Conservation (phyloP, 441 rosid species). For the Gossypium schwendimanii region DNA sequence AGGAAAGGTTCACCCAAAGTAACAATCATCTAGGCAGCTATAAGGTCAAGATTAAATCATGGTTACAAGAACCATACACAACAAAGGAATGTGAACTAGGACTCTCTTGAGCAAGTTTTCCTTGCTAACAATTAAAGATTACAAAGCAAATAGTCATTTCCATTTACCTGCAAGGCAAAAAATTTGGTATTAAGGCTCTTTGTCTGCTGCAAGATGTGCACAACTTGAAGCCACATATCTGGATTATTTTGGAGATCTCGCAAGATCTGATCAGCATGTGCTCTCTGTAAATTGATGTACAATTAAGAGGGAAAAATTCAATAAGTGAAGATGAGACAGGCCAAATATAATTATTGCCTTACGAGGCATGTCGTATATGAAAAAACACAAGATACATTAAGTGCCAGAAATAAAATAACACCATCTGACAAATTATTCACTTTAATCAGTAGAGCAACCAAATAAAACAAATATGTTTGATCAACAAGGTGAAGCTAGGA, state of each 20-base stretch:
- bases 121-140: background rate
- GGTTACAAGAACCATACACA: background rate
- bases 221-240: constrained; percentile 99
- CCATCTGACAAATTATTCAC: background rate
- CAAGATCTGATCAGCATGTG: constrained; percentile 91
- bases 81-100: background rate
- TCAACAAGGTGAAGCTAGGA: background rate
- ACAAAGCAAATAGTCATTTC: background rate
- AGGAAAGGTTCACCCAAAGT: background rate
- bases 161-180: constrained; percentile 87
- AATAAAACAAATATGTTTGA: background rate
- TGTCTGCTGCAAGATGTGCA: constrained; percentile 77
- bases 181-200: constrained; percentile 90
- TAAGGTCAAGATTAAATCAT: background rate
- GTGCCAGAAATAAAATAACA: background rate
- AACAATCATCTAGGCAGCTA: background rate
- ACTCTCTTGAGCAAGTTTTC: background rate
- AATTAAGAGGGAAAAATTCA: background rate
- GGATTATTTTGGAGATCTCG: constrained; percentile 94
- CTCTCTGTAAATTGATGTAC: constrained; percentile 46
- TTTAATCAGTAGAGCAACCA: background rate
- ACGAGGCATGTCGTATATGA: background rate
- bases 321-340: constrained; percentile 2
- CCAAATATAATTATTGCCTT: background rate
- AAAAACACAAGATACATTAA: background rate